Evolutionary conservation across 768 basidiomycete genomes (phyloP).

Genomic region (Tremella fuciformis): DNA sequence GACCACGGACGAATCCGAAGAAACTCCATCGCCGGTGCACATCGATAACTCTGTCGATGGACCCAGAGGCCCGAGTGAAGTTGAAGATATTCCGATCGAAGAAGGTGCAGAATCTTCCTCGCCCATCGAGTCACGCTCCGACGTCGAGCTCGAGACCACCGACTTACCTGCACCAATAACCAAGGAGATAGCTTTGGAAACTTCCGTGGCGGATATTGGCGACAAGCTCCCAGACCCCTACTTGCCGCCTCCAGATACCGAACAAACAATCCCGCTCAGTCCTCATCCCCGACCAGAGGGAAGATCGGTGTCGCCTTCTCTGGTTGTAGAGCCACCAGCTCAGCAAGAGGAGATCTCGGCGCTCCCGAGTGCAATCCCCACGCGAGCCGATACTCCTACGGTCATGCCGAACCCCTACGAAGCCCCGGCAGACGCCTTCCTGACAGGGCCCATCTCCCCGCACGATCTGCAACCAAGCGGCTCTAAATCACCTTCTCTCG

Average conservation of each 20-base stretch:
- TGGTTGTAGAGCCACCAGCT: slow-evolving; percentile 20
- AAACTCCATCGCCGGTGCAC: neutral
- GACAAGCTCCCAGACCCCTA: slow-evolving; percentile 28
- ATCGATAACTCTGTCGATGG: no score
- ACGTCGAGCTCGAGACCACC: neutral
- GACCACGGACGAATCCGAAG: no score
- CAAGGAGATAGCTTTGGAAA: slow-evolving; percentile 15
- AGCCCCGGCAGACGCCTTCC: slow-evolving; percentile 5
- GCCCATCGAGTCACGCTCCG: no score
- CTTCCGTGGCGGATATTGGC: slow-evolving; percentile 13
- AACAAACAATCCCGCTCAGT: slow-evolving; percentile 10
- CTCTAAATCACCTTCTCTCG: slow-evolving; percentile 12
- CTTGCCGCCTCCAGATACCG: slow-evolving; percentile 28
- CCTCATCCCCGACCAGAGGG: slow-evolving; percentile 8
- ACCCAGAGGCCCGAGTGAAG: no score
- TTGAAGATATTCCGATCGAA: no score
- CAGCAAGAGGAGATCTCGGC: slow-evolving; percentile 2
- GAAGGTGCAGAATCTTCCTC: no score
- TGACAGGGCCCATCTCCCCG: neutral
- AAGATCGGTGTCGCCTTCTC: slow-evolving; percentile 8
- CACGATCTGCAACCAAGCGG: slow-evolving; percentile 14
- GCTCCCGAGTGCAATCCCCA: neutral
- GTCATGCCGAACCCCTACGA: slow-evolving; percentile 4
- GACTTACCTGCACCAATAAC: no score
- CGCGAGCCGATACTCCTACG: neutral